Conservation (phyloP, 202 grass and related monocot species). For the Panicum virgatum region DNA sequence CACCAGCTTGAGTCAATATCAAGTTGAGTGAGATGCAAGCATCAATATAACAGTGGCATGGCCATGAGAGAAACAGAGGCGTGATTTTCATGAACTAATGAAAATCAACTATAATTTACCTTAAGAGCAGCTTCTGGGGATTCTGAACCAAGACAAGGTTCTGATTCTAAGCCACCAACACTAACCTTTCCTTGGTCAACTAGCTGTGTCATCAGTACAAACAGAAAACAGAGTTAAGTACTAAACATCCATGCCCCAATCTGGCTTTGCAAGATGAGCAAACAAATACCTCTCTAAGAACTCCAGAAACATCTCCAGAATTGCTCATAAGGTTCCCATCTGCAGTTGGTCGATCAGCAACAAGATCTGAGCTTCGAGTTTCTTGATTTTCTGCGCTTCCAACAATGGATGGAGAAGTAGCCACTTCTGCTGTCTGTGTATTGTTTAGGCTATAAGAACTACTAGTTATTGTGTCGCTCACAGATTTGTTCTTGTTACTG, state of each 20-base stretch:
- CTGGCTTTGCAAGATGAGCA: constrained; percentile 26
- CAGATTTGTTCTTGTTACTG: constrained; percentile 72
- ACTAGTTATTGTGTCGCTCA: constrained; percentile 27
- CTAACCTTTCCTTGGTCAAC: constrained; percentile 78
- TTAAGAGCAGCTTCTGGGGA: constrained; percentile 73
- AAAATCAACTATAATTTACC: constrained; percentile 46
- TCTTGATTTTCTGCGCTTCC: constrained; percentile 41
- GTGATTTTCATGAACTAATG: constrained; percentile 2
- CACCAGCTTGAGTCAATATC: background rate
- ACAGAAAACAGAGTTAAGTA: constrained; percentile 37
- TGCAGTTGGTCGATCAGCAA: constrained; percentile 43
- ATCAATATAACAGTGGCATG: constrained; percentile 5
- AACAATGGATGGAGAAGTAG: constrained; percentile 32
- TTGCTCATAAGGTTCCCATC: constrained; percentile 46
- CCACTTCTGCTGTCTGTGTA: constrained; percentile 40
- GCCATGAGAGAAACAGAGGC: background rate
- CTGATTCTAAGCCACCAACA: constrained; percentile 72
- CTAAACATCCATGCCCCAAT: constrained; percentile 10
- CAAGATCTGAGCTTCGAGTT: constrained; percentile 42
- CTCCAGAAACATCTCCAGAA: constrained; percentile 59
- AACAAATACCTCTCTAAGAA: constrained; percentile 76
- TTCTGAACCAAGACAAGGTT: constrained; percentile 67
- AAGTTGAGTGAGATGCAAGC: background rate
- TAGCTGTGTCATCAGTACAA: constrained; percentile 55
- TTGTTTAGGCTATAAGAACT: constrained; percentile 55